These are phyloP conservation scores for Paraphoma sp. DNA, from an alignment of 2,329 filamentous ascomycete species.

Conservation along the genomic window DNA sequence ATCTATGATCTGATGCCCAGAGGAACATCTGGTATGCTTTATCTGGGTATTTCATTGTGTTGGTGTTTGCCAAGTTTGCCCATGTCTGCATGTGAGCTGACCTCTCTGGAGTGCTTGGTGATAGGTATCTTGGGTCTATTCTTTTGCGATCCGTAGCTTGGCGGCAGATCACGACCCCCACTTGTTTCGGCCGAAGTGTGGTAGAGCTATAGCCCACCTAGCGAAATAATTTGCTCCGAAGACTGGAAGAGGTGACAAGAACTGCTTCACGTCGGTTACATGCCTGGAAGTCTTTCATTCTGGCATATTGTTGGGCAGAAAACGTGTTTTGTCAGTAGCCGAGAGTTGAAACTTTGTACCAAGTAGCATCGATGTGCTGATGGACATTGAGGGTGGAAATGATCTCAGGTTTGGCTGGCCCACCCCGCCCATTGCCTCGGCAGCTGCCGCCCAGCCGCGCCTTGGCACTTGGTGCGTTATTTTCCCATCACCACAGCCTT, in stretches of 20 bases:
- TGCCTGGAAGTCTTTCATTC: no score
- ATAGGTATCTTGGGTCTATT: not conserved
- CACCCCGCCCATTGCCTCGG: not conserved
- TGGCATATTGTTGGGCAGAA: no score
- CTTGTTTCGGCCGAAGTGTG: no score
- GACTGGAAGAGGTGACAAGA: no score
- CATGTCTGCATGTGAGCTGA: not conserved
- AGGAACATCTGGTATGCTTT: not conserved
- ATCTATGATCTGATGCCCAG: not conserved
- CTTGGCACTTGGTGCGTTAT: not conserved
- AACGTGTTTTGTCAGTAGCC: not conserved
- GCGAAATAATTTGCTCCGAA: no score
- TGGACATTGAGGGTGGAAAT: not conserved
- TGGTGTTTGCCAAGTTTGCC: not conserved
- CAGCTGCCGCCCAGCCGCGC: not conserved
- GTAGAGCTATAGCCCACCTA: no score
- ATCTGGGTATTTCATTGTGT: not conserved
- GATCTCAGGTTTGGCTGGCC: not conserved
- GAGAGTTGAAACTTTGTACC: not conserved
- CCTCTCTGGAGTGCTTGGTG: not conserved
- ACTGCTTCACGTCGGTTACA: no score
- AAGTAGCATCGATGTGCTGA: not conserved
- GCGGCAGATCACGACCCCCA: no score
- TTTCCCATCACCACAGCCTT: not conserved
- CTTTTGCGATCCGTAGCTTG: not conserved